Conservation (phyloP, 805 yeast species). For the Blastobotrys mokoenaii region DNA sequence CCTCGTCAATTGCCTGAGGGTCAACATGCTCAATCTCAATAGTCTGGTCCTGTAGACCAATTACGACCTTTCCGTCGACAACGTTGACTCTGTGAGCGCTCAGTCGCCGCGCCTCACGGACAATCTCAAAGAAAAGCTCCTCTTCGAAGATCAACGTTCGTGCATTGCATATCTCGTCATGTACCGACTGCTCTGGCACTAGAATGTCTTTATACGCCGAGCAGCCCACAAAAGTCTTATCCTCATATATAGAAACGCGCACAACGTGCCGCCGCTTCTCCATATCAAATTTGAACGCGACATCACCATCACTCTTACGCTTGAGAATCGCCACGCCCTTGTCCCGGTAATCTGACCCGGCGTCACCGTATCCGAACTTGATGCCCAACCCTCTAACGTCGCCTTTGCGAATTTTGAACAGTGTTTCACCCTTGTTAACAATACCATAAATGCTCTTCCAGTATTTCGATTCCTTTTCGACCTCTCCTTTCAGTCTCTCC, state of each 20-base stretch:
- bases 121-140: conserved; percentile 71
- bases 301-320: conserved; percentile 40
- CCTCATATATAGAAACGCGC: conserved; percentile 48
- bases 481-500: conserved; percentile 42
- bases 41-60: conserved; percentile 57
- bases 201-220: conserved; percentile 6
- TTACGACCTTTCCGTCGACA: conserved; percentile 50
- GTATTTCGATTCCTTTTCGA: conserved; percentile 53
- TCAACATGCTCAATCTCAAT: conserved; percentile 64
- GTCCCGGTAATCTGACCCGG: conserved; percentile 72
- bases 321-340: conserved; percentile 68
- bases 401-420: conserved; percentile 59
- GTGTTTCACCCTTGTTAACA: conserved; percentile 43
- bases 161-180: conserved; percentile 55
- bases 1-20: conserved; percentile 8
- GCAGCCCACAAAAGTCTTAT: conserved; percentile 12
- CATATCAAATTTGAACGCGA: conserved; percentile 33
- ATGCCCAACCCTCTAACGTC: conserved; percentile 58
- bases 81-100: conserved; percentile 64
- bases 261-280: conserved; percentile 40
- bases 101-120: conserved; percentile 65
- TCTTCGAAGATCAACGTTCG: conserved; percentile 78
- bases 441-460: conserved; percentile 48
- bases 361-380: conserved; percentile 84
- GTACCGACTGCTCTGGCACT: conserved; percentile 26